Evolutionary conservation across 2,329 filamentous ascomycete species (phyloP).

Genomic region (Purpureocillium lavendulum): DNA sequence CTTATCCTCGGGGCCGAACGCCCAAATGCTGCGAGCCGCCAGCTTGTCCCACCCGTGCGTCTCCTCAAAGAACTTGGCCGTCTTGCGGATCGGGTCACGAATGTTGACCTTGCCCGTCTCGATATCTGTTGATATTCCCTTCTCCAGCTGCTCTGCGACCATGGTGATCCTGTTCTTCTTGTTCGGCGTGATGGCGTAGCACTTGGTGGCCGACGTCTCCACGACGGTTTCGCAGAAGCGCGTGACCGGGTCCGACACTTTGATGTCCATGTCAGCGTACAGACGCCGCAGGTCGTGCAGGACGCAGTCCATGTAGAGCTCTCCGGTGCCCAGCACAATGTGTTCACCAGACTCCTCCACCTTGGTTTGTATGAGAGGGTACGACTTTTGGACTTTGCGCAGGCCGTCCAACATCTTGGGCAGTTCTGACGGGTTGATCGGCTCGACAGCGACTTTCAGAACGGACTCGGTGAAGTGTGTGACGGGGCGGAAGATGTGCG

Average conservation of each 20-base stretch:
- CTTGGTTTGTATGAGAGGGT: constrained; percentile 90
- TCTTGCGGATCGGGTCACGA: constrained; percentile 84
- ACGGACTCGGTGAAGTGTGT: constrained; percentile 95
- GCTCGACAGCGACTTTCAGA: constrained; percentile 95
- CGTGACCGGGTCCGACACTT: constrained; percentile 95
- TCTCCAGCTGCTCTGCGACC: constrained; percentile 91
- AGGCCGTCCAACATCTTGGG: constrained; percentile 98
- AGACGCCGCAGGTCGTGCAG: constrained; percentile 84
- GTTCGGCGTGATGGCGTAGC: constrained; percentile 94
- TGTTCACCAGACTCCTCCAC: constrained; percentile 98
- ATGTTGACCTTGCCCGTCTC: constrained; percentile 86
- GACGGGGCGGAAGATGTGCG: constrained; percentile 89
- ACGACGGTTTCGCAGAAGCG: constrained; percentile 97
- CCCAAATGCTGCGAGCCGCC: constrained; percentile 93
- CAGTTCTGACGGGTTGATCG: constrained; percentile 93
- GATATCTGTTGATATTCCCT: constrained; percentile 91
- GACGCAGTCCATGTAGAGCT: constrained; percentile 99
- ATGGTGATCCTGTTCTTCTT: constrained; percentile 99
- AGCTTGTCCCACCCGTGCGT: constrained; percentile 96
- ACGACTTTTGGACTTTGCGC: constrained; percentile 95
- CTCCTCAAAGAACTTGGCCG: constrained; percentile 94
- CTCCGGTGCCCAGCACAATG: constrained; percentile 87
- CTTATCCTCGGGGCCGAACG: constrained; percentile 91
- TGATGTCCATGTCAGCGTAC: constrained; percentile 99
- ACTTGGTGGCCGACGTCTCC: constrained; percentile 95